Conservation (phyloP, 2,329 filamentous ascomycete species). For the Mollisiaceae sp. region DNA sequence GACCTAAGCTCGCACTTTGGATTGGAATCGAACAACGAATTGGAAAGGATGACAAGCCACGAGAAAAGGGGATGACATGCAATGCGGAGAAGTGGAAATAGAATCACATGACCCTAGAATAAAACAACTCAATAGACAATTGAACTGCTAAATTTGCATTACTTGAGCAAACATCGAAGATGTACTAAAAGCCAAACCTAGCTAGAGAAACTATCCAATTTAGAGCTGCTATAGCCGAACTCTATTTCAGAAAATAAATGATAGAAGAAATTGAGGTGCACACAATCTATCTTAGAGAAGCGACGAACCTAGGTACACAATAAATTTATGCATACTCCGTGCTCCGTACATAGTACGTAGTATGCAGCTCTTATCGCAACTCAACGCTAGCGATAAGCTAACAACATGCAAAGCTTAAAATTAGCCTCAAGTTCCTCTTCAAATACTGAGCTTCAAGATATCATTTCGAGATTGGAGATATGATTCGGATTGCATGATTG, state of each 20-base stretch:
- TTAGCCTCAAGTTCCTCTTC: neutral
- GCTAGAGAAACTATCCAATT: no score
- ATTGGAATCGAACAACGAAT: neutral
- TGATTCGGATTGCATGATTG: no score
- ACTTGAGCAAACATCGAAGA: no score
- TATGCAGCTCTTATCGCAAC: neutral
- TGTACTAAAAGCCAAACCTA: no score
- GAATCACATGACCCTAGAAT: neutral
- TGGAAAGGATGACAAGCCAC: neutral
- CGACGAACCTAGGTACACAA: no score
- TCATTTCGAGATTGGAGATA: neutral
- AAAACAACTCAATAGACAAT: no score
- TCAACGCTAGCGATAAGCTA: constrained; percentile 11
- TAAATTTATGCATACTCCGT: constrained; percentile 11
- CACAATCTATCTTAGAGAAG: no score
- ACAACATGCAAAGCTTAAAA: neutral
- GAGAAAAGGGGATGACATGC: neutral
- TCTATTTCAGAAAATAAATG: no score
- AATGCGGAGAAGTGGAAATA: neutral
- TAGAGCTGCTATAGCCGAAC: no score
- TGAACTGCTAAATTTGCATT: no score
- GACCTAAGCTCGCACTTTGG: neutral
- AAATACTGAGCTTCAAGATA: neutral
- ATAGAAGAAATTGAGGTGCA: no score
- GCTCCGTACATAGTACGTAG: no score